phyloP scores from a whole-genome alignment of 1,284 basidiomycete species.

The Puccinia horiana region DNA sequence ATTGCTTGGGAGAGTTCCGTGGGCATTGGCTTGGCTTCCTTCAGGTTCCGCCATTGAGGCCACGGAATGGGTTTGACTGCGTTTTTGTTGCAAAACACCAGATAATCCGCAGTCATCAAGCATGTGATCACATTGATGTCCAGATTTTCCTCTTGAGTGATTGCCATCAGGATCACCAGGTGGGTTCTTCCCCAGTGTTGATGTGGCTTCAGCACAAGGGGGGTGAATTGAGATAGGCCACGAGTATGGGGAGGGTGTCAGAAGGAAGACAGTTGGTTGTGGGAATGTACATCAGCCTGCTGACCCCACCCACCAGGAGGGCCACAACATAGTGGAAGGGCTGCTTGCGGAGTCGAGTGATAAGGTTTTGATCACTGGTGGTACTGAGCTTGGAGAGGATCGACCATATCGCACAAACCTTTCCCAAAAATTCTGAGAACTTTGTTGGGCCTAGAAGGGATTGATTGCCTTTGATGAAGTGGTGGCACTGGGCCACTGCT shows the following conservation, averaged over 20 bases:
- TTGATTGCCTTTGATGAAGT: neutral
- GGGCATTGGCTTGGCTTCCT: neutral
- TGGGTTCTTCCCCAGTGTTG: neutral
- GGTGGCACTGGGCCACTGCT: neutral
- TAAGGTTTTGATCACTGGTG: neutral
- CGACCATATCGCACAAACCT: neutral
- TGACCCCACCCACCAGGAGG: constrained; percentile 7
- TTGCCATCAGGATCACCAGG: neutral
- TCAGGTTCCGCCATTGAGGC: neutral
- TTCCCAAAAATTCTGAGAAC: neutral
- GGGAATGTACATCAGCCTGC: neutral
- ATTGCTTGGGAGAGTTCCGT: too few relatives aligned
- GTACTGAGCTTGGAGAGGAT: neutral
- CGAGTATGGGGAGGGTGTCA: neutral
- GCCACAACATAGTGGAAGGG: neutral
- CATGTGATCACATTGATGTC: too few relatives aligned
- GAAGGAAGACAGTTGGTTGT: neutral
- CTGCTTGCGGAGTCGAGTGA: neutral
- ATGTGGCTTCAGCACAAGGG: neutral
- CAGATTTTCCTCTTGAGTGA: neutral
- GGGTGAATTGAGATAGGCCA: neutral
- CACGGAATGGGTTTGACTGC: too few relatives aligned
- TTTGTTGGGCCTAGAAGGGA: neutral
- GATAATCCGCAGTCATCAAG: too few relatives aligned
- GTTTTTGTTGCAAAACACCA: too few relatives aligned